These are phyloP conservation scores for Beauveria caledonica DNA, from an alignment of 2,329 filamentous ascomycete species.

Conservation along the genomic window DNA sequence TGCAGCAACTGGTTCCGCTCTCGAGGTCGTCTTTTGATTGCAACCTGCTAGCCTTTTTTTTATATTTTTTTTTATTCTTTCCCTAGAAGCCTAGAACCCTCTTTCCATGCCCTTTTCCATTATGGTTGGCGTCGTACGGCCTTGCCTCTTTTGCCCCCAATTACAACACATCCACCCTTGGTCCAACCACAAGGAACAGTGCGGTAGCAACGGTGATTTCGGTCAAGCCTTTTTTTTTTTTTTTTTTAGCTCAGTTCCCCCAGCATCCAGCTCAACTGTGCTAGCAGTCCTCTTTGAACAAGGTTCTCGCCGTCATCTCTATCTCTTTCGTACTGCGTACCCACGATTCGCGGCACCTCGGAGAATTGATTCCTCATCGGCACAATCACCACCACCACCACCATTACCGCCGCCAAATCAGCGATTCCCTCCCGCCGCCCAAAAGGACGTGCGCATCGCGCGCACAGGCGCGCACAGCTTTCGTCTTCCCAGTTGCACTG, in stretches of 20 bases:
- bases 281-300: neutral
- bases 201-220: neutral
- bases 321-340: too few relatives aligned
- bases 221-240: neutral
- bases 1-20: neutral
- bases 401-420: neutral
- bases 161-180: neutral
- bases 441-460: neutral
- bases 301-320: neutral
- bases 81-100: too few relatives aligned
- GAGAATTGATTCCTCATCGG: neutral
- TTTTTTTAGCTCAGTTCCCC: too few relatives aligned
- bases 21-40: neutral
- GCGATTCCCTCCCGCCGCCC: neutral
- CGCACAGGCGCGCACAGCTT: too few relatives aligned
- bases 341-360: neutral
- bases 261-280: too few relatives aligned
- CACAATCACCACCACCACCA: neutral
- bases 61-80: neutral
- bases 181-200: neutral
- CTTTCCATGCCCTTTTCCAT: neutral
- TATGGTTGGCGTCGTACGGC: neutral
- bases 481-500: neutral
- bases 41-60: neutral
- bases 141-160: conserved; percentile 1